phyloP scores from a whole-genome alignment of 1,139 yeast genomes.

The Suhomyces bokatorum region DNA sequence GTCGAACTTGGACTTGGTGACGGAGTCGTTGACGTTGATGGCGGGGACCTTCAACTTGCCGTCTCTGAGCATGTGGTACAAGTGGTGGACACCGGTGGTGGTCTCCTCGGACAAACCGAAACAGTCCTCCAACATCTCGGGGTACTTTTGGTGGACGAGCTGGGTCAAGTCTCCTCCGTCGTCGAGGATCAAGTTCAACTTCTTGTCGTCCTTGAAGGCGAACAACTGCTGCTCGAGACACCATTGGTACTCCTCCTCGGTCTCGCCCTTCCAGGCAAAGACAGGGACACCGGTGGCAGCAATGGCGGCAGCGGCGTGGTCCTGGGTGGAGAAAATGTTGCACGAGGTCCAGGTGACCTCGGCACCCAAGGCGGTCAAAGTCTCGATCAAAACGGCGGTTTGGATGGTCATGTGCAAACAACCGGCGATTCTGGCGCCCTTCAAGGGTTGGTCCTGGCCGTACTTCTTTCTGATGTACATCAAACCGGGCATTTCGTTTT shows the following conservation, averaged over 20 bases:
- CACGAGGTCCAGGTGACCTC: constrained; percentile 99
- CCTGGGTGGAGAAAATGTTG: constrained; percentile 99
- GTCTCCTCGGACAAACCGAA: constrained; percentile 98
- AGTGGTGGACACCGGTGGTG: constrained; percentile 99
- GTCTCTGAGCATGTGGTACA: constrained; percentile 94
- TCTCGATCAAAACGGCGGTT: constrained; percentile 98
- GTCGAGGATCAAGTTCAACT: constrained; percentile 95
- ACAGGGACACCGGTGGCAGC: constrained; percentile 99
- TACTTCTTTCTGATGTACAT: constrained; percentile 96
- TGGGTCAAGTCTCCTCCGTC: constrained; percentile 99
- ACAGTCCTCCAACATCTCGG: constrained; percentile 95
- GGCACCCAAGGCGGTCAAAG: constrained; percentile 96
- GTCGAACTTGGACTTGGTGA: constrained; percentile 99
- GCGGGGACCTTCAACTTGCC: constrained; percentile 96
- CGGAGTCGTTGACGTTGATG: constrained; percentile 98
- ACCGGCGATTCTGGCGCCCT: constrained; percentile 99
- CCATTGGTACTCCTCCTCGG: constrained; percentile 99
- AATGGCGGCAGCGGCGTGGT: constrained; percentile 99
- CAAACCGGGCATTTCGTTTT: constrained; percentile 99
- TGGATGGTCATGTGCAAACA: constrained; percentile 99
- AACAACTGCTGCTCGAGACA: constrained; percentile 99
- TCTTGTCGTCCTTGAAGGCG: constrained; percentile 95
- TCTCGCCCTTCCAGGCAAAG: constrained; percentile 99
- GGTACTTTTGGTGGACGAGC: constrained; percentile 96
- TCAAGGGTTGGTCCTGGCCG: constrained; percentile 91